A percentile compares a stretch with the other conserved stretches of the same genome.
Evolutionary conservation across 306 rosid species (phyloP).

Genomic region (Urtica urens): DNA sequence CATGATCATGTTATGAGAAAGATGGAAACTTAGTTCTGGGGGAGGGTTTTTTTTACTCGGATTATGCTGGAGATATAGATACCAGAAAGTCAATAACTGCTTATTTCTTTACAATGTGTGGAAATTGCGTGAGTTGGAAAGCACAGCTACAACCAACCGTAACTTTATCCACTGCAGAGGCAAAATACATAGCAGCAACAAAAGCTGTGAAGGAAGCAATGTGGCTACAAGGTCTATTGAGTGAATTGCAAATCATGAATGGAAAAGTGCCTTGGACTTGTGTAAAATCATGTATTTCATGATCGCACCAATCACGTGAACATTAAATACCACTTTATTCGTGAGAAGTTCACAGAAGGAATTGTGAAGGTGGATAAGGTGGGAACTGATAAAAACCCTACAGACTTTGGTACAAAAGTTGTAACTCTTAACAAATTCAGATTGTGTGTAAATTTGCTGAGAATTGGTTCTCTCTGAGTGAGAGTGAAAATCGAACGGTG

Average conservation of each 20-base stretch:
- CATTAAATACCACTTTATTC: neutral
- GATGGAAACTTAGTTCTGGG: neutral
- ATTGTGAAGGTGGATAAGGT: neutral
- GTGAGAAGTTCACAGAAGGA: neutral
- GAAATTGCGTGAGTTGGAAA: neutral
- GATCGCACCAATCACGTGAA: slow-evolving; percentile 2
- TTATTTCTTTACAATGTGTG: neutral
- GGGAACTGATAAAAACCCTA: neutral
- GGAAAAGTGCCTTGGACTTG: slow-evolving; percentile 1
- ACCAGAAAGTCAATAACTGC: neutral
- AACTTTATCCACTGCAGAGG: neutral
- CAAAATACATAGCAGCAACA: neutral
- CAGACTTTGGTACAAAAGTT: slow-evolving; percentile 1
- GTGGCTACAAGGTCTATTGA: neutral
- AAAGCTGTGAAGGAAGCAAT: neutral
- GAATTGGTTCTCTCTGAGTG: neutral
- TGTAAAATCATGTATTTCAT: slow-evolving; percentile 1
- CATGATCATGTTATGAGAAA: neutral
- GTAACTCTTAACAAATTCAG: neutral
- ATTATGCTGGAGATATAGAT: neutral
- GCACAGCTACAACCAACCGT: neutral
- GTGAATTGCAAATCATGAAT: too few relatives aligned
- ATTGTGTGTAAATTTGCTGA: neutral
- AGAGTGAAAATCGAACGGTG: neutral
- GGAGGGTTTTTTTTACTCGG: neutral